Percentiles rank a stretch among this genome's conserved stretches.
Evolutionary conservation across 1,139 yeast species (phyloP).

Genomic region (Pichia sp.): DNA sequence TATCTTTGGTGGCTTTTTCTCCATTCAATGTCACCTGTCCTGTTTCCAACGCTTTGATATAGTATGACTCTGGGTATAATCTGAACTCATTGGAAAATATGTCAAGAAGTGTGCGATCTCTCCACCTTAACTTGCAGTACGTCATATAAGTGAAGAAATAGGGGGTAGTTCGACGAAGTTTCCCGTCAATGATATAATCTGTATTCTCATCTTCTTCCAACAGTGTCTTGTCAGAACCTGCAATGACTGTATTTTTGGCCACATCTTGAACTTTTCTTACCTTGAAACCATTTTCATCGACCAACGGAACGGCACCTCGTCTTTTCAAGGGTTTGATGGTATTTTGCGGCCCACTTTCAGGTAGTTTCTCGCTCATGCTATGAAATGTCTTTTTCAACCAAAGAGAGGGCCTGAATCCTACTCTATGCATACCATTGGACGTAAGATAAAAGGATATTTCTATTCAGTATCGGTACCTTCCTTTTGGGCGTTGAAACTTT

Average conservation of each 20-base stretch:
- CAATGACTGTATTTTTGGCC: conserved; percentile 42
- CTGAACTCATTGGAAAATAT: conserved; percentile 82
- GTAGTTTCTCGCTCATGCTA: background rate
- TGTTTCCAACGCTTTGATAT: conserved; percentile 57
- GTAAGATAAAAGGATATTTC: background rate
- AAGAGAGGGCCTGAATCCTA: background rate
- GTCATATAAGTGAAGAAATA: conserved; percentile 87
- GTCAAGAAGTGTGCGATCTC: conserved; percentile 72
- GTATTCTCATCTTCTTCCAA: conserved; percentile 53
- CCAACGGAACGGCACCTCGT: conserved; percentile 23
- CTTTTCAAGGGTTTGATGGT: background rate
- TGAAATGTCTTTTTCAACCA: background rate
- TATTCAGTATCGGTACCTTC: background rate
- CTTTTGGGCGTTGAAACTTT: background rate
- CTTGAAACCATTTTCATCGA: conserved; percentile 50
- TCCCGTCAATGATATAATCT: conserved; percentile 50
- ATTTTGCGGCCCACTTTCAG: background rate
- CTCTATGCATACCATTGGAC: background rate
- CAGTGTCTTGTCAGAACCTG: conserved; percentile 44
- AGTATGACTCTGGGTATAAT: conserved; percentile 69
- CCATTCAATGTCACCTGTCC: conserved; percentile 77
- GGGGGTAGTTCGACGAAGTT: conserved; percentile 72
- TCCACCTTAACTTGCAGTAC: conserved; percentile 89
- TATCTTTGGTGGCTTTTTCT: conserved; percentile 58
- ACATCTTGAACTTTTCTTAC: conserved; percentile 45